A percentile compares a stretch with the other conserved stretches of the same genome.
These are phyloP conservation scores for Pyrus hybrid DNA, from an alignment of 331 rosid genomes.

Conservation along the genomic window DNA sequence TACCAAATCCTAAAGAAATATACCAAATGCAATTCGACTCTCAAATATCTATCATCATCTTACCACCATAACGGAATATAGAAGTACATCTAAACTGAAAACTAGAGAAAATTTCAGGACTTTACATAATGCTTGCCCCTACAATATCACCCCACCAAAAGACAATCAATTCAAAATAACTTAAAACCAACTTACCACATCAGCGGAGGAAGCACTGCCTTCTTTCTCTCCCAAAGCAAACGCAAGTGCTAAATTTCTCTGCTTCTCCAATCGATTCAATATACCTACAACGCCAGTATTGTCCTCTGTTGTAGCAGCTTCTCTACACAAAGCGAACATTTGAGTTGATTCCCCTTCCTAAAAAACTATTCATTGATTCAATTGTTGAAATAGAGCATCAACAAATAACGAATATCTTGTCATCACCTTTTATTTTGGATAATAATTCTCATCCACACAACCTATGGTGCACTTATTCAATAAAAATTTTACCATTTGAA, in stretches of 20 bases:
- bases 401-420: neutral
- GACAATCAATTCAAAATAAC: neutral
- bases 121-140: neutral
- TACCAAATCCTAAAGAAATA: neutral
- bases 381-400: neutral
- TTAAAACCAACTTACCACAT: slow-evolving; percentile 38
- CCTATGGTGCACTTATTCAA: neutral
- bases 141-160: neutral
- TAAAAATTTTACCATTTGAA: neutral
- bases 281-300: slow-evolving; percentile 88
- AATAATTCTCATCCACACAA: neutral
- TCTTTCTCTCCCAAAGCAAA: slow-evolving; percentile 29
- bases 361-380: neutral
- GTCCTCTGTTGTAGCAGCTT: slow-evolving; percentile 25
- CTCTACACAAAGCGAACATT: slow-evolving; percentile 33
- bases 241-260: slow-evolving; percentile 45
- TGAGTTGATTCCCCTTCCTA: slow-evolving; percentile 6
- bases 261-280: slow-evolving; percentile 70
- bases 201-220: slow-evolving; percentile 13
- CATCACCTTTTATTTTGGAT: neutral
- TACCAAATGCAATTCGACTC: neutral
- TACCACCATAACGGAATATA: neutral
- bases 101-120: neutral
- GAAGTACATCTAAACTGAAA: neutral
- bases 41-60: neutral